A percentile compares a stretch with the other conserved stretches of the same genome.
Conservation (phyloP, 139 green algal species). For the Dunaliella primolecta region DNA sequence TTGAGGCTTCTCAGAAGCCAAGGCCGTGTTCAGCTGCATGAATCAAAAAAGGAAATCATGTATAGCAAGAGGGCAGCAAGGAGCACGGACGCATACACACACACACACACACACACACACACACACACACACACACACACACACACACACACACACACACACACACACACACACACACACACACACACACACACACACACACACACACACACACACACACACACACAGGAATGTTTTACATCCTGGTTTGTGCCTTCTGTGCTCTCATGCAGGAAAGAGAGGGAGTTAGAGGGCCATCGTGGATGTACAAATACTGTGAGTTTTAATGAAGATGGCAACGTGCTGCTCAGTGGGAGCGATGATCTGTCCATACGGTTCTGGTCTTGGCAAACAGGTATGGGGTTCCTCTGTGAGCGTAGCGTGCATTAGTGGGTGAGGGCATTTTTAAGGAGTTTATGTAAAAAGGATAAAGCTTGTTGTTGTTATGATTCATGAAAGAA, state of each 20-base stretch:
- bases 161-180: constrained; percentile 14
- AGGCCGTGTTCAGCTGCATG: too few species aligned
- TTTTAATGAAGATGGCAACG: constrained; percentile 44
- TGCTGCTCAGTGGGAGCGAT: constrained; percentile 53
- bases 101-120: constrained; percentile 10
- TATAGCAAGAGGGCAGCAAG: too few species aligned
- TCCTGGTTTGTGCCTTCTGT: too few species aligned
- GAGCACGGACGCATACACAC: too few species aligned
- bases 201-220: constrained; percentile 9
- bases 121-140: constrained; percentile 18
- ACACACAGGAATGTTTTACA: too few species aligned
- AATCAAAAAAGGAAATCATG: too few species aligned
- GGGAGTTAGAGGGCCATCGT: background rate
- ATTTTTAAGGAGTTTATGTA: too few species aligned
- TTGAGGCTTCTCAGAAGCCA: too few species aligned
- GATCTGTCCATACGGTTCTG: constrained; percentile 58
- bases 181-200: background rate
- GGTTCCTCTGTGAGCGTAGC: too few species aligned
- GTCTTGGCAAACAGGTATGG: constrained; percentile 48
- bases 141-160: background rate
- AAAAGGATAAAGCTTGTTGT: too few species aligned
- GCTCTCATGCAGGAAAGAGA: background rate
- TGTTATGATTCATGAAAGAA: too few species aligned
- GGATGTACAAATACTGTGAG: constrained; percentile 44
- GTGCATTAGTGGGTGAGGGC: too few species aligned